Base-by-base conservation (phyloP, 1,139 yeast genomes). In the Debaryomyces udenii region DNA sequence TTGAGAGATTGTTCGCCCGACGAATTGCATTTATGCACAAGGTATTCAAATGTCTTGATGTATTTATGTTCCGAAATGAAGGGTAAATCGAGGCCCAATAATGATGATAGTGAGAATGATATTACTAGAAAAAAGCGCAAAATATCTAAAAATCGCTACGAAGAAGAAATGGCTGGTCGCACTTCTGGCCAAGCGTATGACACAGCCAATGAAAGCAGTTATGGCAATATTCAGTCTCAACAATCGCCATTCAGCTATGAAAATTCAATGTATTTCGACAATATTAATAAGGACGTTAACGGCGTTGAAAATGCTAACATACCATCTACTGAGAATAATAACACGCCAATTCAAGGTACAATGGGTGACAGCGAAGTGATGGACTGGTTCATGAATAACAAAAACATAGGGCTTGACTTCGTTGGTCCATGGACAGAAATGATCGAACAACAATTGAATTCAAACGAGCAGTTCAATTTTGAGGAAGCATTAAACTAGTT, bases 371-470 rank as follows among this genome's bases (percentile, higher is more conserved):
- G 78, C 41, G 84, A 81, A 39, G 78, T 83, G 9, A 78, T 82
- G 59, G 86, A 83, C 44, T 84, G 89, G 86, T 86, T 87, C 54
- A 70, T 81, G 41, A 80, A 77, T 52, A 82, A 83, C 51, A 76
- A 74, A 37, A 66, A 70, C 39, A 81, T 86, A 28, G 96, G 96
- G 14, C 69, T 88, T 41, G 95, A 87, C 45, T 88, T 88, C 52
- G 96, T 87, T 27, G 96, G 86, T 32, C 94, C 94, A 3, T 84
- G 94, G 82, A 86, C 95, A 6, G 91, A 86, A 57, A 84, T 86
- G 76, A 78, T 88, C 39, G 96, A 87, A 57, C 87, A 83, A 49
- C 77, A 71, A 46, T 62, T 73, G 50, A 65, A 64, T 42, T 57
- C 61, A 9, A 66, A 66, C 40, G 72, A 64, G 31, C 68, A 62